Percentiles rank a stretch among this genome's conserved stretches.
phyloP scores from a whole-genome alignment of 305 asterid species.

The Fraxinus sp. region DNA sequence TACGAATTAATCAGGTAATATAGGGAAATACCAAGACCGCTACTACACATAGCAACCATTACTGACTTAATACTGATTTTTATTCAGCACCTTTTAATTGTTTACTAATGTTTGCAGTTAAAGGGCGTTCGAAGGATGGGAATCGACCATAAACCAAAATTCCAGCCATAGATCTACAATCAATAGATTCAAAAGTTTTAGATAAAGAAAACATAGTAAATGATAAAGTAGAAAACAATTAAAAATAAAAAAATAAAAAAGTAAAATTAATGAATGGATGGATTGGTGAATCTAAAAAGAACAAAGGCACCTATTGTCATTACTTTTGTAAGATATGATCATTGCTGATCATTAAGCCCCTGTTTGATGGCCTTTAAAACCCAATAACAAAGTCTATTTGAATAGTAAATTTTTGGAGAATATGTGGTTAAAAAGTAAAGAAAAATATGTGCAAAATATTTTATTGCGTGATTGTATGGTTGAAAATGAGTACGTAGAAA shows the following conservation, averaged over 20 bases:
- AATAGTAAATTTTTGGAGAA: not conserved
- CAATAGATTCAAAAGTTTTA: constrained; percentile 14
- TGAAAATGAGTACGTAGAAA: too few relatives aligned
- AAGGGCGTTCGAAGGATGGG: not conserved
- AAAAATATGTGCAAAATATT: too few relatives aligned
- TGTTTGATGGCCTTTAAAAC: too few relatives aligned
- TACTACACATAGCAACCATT: not conserved
- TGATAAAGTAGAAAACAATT: not conserved
- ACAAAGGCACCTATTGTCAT: not conserved
- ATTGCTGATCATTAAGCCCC: not conserved
- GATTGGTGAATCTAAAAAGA: constrained; percentile 6
- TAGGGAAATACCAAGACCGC: constrained; percentile 17
- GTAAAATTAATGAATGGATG: not conserved
- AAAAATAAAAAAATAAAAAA: not conserved
- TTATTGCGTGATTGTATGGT: too few relatives aligned
- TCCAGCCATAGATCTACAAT: not conserved
- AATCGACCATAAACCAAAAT: not conserved
- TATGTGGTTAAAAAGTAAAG: not conserved
- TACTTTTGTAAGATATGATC: not conserved
- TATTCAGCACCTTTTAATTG: not conserved
- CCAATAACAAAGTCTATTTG: not conserved
- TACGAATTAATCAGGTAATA: constrained; percentile 1
- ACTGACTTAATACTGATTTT: not conserved
- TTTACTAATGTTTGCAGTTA: not conserved
- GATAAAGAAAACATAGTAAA: not conserved